These are phyloP conservation scores for Psidium guajava DNA, from an alignment of 345 rosid genomes.

Conservation along the genomic window DNA sequence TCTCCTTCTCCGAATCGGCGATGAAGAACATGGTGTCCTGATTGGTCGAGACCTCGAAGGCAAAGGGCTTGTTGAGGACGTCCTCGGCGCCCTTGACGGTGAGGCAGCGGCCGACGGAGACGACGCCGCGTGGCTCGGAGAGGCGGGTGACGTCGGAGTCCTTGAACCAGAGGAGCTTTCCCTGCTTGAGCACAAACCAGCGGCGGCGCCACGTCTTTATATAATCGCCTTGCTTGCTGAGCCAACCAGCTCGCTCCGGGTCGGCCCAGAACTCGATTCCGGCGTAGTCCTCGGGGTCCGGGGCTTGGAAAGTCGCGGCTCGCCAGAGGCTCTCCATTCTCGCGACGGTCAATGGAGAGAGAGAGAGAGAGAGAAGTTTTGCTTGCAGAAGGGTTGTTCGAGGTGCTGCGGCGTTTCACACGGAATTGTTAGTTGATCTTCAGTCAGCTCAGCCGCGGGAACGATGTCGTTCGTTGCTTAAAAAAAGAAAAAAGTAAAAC, in stretches of 20 bases:
- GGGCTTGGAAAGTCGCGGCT: slow-evolving; percentile 56
- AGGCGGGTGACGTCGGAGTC: slow-evolving; percentile 35
- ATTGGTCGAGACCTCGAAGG: slow-evolving; percentile 65
- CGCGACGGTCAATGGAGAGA: neutral
- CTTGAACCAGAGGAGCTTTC: slow-evolving; percentile 82
- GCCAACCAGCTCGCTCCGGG: slow-evolving; percentile 75
- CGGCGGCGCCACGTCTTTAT: slow-evolving; percentile 85
- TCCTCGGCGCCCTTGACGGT: slow-evolving; percentile 90
- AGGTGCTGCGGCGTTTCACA: neutral
- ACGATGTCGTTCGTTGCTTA: neutral
- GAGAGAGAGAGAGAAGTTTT: neutral
- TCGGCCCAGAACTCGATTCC: slow-evolving; percentile 63
- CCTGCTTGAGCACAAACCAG: slow-evolving; percentile 75
- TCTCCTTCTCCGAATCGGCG: slow-evolving; percentile 75
- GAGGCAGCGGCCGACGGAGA: slow-evolving; percentile 53
- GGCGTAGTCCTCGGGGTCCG: slow-evolving; percentile 49
- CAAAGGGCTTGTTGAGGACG: slow-evolving; percentile 52
- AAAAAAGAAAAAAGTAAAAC: neutral
- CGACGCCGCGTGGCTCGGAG: slow-evolving; percentile 65
- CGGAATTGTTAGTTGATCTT: neutral
- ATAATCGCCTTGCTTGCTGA: slow-evolving; percentile 74
- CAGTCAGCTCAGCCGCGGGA: neutral
- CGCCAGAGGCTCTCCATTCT: slow-evolving; percentile 64
- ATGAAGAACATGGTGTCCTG: slow-evolving; percentile 57
- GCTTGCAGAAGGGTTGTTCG: neutral